These are phyloP conservation scores for Cenchrus americanus DNA, from an alignment of 176 grass and related monocot genomes.

Conservation along the genomic window DNA sequence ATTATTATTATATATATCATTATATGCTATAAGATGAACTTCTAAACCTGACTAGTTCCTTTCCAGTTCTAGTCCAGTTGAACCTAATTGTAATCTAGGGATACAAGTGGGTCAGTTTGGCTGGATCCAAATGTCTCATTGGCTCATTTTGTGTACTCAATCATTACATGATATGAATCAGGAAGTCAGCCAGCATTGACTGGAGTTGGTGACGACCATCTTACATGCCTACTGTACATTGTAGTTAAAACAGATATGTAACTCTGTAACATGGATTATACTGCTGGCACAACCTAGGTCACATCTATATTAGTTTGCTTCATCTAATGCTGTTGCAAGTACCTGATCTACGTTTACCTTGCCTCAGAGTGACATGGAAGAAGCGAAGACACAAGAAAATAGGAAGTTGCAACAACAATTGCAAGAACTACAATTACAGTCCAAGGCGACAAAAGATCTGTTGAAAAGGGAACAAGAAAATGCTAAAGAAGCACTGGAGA, in stretches of 20 bases:
- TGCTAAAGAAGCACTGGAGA: slow-evolving; percentile 62
- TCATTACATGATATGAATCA: background rate
- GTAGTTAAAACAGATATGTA: slow-evolving; percentile 15
- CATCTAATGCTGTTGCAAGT: slow-evolving; percentile 20
- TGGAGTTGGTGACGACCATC: background rate
- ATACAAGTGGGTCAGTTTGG: background rate
- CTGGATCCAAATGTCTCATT: background rate
- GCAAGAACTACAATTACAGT: slow-evolving; percentile 70
- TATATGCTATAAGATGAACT: slow-evolving; percentile 7
- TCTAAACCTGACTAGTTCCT: background rate
- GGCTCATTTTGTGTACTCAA: background rate
- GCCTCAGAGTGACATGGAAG: slow-evolving; percentile 83
- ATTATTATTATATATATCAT: slow-evolving; percentile 21
- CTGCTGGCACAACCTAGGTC: slow-evolving; percentile 14
- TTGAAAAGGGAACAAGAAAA: slow-evolving; percentile 69
- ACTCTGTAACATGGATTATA: slow-evolving; percentile 27
- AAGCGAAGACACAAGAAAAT: slow-evolving; percentile 86
- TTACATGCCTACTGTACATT: slow-evolving; percentile 5
- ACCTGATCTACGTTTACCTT: slow-evolving; percentile 27
- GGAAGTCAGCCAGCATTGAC: background rate
- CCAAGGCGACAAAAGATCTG: slow-evolving; percentile 74
- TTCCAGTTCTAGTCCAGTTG: slow-evolving; percentile 35
- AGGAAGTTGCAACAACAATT: slow-evolving; percentile 75
- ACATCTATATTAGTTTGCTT: slow-evolving; percentile 20
- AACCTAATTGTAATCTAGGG: slow-evolving; percentile 11